phyloP scores from a whole-genome alignment of 345 rosid genomes.

The Draba incana region DNA sequence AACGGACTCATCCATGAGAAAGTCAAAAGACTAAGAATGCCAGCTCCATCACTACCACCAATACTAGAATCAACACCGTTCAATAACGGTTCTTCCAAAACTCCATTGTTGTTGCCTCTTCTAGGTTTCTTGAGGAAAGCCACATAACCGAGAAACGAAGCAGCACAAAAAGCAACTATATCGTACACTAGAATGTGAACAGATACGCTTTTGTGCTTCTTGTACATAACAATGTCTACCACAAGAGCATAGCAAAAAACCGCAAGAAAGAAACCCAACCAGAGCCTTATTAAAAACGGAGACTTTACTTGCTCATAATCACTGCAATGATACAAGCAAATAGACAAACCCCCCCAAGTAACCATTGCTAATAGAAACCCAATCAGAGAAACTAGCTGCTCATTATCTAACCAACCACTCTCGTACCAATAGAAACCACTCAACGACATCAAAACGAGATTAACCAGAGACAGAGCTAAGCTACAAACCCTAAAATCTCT shows the following conservation, averaged over 20 bases:
- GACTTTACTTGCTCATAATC: conserved; percentile 45
- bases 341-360: conserved; percentile 62
- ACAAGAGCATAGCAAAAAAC: conserved; percentile 65
- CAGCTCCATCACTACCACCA: conserved; percentile 33
- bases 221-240: conserved; percentile 52
- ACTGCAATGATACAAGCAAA: conserved; percentile 47
- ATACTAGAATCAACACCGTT: conserved; percentile 38
- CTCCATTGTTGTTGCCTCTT: conserved; percentile 36
- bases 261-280: conserved; percentile 66
- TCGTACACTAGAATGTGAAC: conserved; percentile 48
- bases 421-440: conserved; percentile 70
- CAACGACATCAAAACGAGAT: conserved; percentile 50
- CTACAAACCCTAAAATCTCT: conserved; percentile 46
- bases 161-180: conserved; percentile 43
- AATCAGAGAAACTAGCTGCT: conserved; percentile 50
- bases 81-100: conserved; percentile 55
- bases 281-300: conserved; percentile 61
- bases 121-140: conserved; percentile 47
- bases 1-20: conserved; percentile 73
- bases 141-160: conserved; percentile 54
- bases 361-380: conserved; percentile 56
- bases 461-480: conserved; percentile 56
- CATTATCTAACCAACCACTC: conserved; percentile 59
- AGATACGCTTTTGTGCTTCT: conserved; percentile 38
- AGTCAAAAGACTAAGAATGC: conserved; percentile 51